Conservation (phyloP, 2,329 filamentous ascomycete genomes). For the Fusarium vanettenii region DNA sequence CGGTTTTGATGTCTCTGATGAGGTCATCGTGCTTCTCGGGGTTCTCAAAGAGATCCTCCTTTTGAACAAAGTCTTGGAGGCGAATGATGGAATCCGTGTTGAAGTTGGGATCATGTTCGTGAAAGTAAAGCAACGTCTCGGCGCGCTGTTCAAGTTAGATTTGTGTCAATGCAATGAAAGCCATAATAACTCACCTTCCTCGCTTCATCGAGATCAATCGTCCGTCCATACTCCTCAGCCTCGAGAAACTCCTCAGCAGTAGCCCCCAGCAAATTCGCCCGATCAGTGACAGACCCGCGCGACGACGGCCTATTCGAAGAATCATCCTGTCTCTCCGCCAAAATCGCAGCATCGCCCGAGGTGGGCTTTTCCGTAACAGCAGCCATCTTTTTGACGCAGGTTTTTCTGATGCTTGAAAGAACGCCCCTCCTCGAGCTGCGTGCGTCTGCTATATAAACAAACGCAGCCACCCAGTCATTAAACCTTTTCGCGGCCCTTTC, state of each 20-base stretch:
- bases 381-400: conserved; percentile 5
- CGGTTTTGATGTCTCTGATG: conserved; percentile 64
- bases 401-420: neutral
- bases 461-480: neutral
- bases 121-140: conserved; percentile 29
- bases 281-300: conserved; percentile 4
- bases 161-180: neutral
- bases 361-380: conserved; percentile 1
- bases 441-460: neutral
- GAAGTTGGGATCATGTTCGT: conserved; percentile 39
- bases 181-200: conserved; percentile 14
- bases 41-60: conserved; percentile 46
- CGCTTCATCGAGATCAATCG: conserved; percentile 16
- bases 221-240: conserved; percentile 23
- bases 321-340: neutral
- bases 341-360: neutral
- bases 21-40: conserved; percentile 53
- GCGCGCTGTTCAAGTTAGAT: conserved; percentile 13
- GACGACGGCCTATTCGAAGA: neutral
- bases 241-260: conserved; percentile 27
- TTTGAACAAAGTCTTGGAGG: conserved; percentile 22
- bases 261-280: conserved; percentile 15
- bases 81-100: conserved; percentile 29
- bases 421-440: neutral
- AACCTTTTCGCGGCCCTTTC: neutral